Base-by-base conservation (phyloP, 1,284 basidiomycete genomes). In the Cerioporus squamosus region DNA sequence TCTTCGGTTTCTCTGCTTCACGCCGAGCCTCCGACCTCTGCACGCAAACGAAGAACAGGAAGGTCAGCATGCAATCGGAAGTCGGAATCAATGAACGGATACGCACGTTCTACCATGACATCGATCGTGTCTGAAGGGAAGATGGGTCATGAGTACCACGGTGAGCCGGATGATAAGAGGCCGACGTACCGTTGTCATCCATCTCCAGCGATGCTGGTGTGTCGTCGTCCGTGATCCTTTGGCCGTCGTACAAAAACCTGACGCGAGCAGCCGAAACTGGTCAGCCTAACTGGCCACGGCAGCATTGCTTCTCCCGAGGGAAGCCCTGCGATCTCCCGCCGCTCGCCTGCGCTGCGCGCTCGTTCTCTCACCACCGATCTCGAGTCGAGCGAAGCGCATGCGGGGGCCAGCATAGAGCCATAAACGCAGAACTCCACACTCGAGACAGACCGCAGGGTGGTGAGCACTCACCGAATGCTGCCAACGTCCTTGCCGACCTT, bases 51-150 rank as follows among this genome's bases (percentile, higher is more conserved):
- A 36, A 59, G 44, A 22, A 33, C 10, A 24, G 24, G 26, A n/a
- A n/a, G n/a, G 51, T 51, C n/a, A 56, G 51, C n/a, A 39, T 7
- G 17, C 23, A 15, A 6, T 5, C 20, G 12, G 12, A 31, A 18
- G 6, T 12, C 23, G 46, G 31, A n/a, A 17, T 14, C 9, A 33
- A 29, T n/a, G n/a, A 38, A 47, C 51, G 29, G 36, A 39, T 29
- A 87, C 91, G 68, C 79, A 95, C 93, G 93, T 79, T 95, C 92
- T 62, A 95, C 90, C 86, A 95, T 91, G 61, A 95, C 93, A 82
- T 95, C 93, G 74, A 95, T 93, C 9, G 91, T 87, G 70, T 95
- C 90, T 90, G 66, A 17, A 9, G 24, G 9, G 24, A 26, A 45
- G 38, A 44, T 20, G 53, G 18, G 55, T 20, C 9, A 15, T 33